These are phyloP conservation scores for Tulasnella sp. DNA, from an alignment of 768 basidiomycete genomes.

Conservation along the genomic window DNA sequence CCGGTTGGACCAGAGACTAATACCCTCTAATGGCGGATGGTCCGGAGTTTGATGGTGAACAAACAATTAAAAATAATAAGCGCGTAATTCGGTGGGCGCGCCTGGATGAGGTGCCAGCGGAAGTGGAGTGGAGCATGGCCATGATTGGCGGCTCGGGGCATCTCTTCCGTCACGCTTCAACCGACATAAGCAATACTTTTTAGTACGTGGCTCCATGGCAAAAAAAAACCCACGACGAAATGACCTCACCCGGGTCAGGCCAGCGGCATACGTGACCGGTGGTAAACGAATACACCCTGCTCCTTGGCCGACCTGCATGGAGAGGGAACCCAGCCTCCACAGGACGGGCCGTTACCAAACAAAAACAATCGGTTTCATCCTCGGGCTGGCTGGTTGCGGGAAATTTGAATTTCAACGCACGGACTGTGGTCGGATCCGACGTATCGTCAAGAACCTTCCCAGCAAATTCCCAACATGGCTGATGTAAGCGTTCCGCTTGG, in stretches of 20 bases:
- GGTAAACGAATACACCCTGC: too few species aligned
- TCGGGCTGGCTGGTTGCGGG: neutral
- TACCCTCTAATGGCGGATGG: neutral
- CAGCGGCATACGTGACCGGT: neutral
- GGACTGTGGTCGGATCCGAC: neutral
- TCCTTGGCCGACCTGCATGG: too few species aligned
- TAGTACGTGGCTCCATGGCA: neutral
- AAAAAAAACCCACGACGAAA: neutral
- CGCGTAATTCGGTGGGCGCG: neutral
- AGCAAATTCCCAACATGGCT: neutral
- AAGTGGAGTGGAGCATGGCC: neutral
- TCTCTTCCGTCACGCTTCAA: neutral
- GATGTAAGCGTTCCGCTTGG: neutral
- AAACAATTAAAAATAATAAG: neutral
- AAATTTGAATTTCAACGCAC: neutral
- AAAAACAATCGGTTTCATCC: too few species aligned
- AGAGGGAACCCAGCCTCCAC: too few species aligned
- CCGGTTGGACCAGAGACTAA: neutral
- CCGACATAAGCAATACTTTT: neutral
- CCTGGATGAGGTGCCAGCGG: neutral
- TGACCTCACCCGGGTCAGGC: neutral
- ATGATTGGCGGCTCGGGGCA: neutral
- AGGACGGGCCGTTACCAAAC: too few species aligned
- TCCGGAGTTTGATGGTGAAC: neutral
- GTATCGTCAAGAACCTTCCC: neutral